A percentile compares a stretch with the other conserved stretches of the same genome.
phyloP scores from a whole-genome alignment of 352 stramenopile species.

The Globisporangium echinulatum region DNA sequence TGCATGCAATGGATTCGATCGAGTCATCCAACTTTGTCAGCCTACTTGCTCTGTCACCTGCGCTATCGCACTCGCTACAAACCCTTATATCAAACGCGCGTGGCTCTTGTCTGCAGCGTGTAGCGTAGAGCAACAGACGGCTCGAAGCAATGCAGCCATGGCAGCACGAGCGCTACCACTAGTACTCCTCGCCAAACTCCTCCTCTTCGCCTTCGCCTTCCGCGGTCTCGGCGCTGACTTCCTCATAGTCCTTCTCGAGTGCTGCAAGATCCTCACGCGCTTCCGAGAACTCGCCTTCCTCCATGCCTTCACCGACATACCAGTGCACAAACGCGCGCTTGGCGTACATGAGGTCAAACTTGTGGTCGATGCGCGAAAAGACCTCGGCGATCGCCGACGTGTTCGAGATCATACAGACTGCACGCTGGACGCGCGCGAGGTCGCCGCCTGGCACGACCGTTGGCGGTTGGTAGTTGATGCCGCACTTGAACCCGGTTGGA shows the following conservation, averaged over 20 bases:
- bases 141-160: too few species aligned
- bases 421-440: slow-evolving; percentile 95
- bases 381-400: slow-evolving; percentile 98
- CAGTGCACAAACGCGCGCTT: slow-evolving; percentile 99
- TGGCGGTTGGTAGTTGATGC: slow-evolving; percentile 98
- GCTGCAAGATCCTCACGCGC: slow-evolving; percentile 97
- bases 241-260: slow-evolving; percentile 99
- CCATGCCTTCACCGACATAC: slow-evolving; percentile 99
- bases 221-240: slow-evolving; percentile 97
- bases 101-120: too few species aligned
- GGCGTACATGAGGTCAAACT: slow-evolving; percentile 99
- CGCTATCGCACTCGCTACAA: too few species aligned
- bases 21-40: too few species aligned
- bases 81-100: too few species aligned
- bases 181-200: slow-evolving; percentile 88
- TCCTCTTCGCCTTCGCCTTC: slow-evolving; percentile 94
- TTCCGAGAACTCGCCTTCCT: slow-evolving; percentile 99
- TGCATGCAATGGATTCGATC: too few species aligned
- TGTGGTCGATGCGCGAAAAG: slow-evolving; percentile 97
- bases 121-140: too few species aligned
- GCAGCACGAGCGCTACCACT: slow-evolving; percentile 9
- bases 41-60: too few species aligned
- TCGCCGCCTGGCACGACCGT: slow-evolving; percentile 96
- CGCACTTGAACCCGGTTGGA: slow-evolving; percentile 98
- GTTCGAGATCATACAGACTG: slow-evolving; percentile 99